Evolutionary conservation across 345 rosid genomes (phyloP).

Genomic region (Anastatica hierochuntica): DNA sequence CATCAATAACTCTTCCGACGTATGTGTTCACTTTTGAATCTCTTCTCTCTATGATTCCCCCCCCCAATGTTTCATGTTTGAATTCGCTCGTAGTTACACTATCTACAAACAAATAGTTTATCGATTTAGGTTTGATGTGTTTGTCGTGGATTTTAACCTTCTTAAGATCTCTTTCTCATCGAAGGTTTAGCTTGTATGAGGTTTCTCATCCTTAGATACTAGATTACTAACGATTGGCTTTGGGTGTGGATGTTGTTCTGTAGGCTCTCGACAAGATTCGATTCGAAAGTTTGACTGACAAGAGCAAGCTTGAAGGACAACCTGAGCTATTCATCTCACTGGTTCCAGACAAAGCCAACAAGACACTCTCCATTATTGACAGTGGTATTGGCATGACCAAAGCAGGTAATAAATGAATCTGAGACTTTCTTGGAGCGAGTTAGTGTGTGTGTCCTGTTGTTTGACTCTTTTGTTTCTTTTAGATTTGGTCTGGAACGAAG

Average conservation of each 20-base stretch:
- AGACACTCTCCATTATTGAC: constrained; percentile 61
- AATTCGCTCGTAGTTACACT: no score
- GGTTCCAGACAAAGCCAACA: constrained; percentile 66
- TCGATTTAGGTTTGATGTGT: no score
- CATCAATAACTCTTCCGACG: constrained; percentile 31
- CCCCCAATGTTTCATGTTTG: no score
- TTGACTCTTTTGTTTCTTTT: neutral
- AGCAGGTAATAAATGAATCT: constrained; percentile 37
- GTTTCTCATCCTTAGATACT: no score
- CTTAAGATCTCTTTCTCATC: no score
- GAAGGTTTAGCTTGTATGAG: no score
- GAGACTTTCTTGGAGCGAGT: neutral
- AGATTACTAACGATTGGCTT: no score
- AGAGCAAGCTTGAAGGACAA: constrained; percentile 82
- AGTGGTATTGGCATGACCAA: constrained; percentile 87
- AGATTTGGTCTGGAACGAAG: constrained; percentile 83
- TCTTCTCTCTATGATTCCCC: neutral
- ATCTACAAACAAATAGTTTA: no score
- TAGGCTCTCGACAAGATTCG: constrained; percentile 84
- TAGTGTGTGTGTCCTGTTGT: neutral
- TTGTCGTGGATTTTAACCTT: no score
- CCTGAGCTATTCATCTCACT: constrained; percentile 71
- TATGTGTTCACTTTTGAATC: neutral
- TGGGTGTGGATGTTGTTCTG: no score
- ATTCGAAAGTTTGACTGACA: constrained; percentile 68